Evolutionary conservation across 345 rosid species (phyloP), one percentile per base, ranked within the genome.

Genomic region (Eutrema yunnanense): DNA sequence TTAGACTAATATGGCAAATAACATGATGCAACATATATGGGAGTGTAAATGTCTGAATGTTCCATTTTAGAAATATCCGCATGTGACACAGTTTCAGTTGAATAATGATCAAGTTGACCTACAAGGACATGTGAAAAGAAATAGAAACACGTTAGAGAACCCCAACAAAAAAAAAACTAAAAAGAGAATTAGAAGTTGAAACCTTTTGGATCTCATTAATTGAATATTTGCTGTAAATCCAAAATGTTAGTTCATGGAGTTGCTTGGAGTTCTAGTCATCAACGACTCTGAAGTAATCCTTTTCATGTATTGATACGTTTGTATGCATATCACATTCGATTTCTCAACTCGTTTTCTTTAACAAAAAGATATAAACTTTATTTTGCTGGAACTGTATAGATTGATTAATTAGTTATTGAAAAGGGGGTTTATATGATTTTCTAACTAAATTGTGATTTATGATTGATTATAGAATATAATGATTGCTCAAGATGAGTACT

Each of bases 1-100:
- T 34, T 6, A 66, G 29, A 73, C 61, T 73, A 73, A 58, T 73
- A 33, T 66, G 59, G 57, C 71, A 44, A 64, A 64, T 73, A 63
- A 58, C 52, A 74, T 41, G 72, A 58, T 49, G 58, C 29, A 65
- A 50, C 14, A 67, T 40, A 54, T 41, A 19, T 26, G 49, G 42
- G 51, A 48, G 53, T 66, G 53, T 40, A 16, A 73, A 73, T 57
- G 65, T 55, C 38, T 58, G 32, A 29, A 38, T 57, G 53, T 13
- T 57, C 37, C 26, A 73, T 74, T 49, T 40, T 47, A 66, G 73
- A 67, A 74, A 40, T 66, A 42, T 66, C 6, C 7, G 47, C 61
- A 49, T 50, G 68, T 57, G 78, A 49, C 44, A 49, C 44, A 6
- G 11, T 9, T 65, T 73, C 58, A 30, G 61, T 48, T 49, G 47